Base-by-base conservation (phyloP, 768 basidiomycete species). In the Tricholoma matsutake region DNA sequence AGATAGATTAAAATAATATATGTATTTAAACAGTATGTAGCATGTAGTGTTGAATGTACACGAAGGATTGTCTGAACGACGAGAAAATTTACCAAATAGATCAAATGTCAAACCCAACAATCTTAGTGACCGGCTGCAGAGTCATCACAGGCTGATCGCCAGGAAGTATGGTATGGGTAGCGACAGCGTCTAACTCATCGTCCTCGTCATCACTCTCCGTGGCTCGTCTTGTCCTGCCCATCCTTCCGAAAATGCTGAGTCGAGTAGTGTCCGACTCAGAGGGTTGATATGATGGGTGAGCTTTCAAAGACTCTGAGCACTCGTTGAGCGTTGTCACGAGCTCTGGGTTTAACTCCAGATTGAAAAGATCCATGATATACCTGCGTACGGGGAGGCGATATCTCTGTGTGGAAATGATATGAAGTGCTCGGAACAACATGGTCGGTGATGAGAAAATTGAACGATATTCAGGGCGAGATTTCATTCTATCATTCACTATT, bases 321-420 rank as follows among this genome's bases (percentile, higher is more conserved):
- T 83, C 83, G 18, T 75, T 75, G 32, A 94, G 76, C 22, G 78
- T 76, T 55, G 75, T 76, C 43, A 88, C 82, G 37, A 88, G 74
- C 43, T 86, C 82, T 39, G 78, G 77, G 65, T 91, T 85, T 56
- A 97, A 75, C 41, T 90, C 88, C 56, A 96, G 76, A 67, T 89
- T 90, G 80, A 99, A 99, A 6, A 98, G 80, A 61, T 99, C 96
- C 61, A 98, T 73, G 64, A 98, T 88, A 72, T 95, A 98, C 59
- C 92, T 83, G 51, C 96, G 86, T 61, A 97, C 95, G 14, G 96
- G 93, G 8, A 95, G 83, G 28, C 95, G 90, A 73, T 94, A 98
- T 61, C 92, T 88, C 61, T 92, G 91, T 1, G 88, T 89, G 2
- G 93, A 95, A 60, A 99, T 88, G 57, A 90, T 86, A 57, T 93